These are phyloP conservation scores for Cryphonectria naterciae DNA, from an alignment of 2,329 filamentous ascomycete genomes.

Conservation along the genomic window DNA sequence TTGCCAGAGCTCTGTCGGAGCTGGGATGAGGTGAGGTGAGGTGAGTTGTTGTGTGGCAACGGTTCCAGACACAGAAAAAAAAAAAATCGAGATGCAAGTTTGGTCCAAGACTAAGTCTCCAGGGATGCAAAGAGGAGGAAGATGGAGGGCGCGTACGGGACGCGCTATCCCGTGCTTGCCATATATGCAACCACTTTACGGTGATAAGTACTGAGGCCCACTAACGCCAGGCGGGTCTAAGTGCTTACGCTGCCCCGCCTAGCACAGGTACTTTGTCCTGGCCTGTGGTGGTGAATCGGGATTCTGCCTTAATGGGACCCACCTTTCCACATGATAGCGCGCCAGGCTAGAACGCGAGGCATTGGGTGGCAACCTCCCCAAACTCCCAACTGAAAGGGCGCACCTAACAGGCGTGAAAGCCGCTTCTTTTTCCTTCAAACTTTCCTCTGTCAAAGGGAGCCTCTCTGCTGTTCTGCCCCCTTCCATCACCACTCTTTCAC, in stretches of 20 bases:
- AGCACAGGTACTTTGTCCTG: background rate
- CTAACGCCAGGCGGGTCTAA: background rate
- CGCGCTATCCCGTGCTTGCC: conserved; percentile 14
- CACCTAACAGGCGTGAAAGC: background rate
- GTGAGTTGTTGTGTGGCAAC: background rate
- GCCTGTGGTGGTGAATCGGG: background rate
- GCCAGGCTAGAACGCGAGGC: conserved; percentile 11
- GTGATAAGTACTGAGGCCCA: background rate
- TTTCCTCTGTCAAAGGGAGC: background rate
- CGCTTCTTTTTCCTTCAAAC: background rate
- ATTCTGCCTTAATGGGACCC: conserved; percentile 9
- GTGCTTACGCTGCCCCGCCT: background rate
- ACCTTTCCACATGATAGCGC: conserved; percentile 19
- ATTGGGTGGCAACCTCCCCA: conserved; percentile 17
- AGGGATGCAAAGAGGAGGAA: background rate
- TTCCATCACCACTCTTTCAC: background rate
- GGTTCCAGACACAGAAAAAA: background rate
- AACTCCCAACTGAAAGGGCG: conserved; percentile 6
- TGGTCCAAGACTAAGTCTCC: background rate
- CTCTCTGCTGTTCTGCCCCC: background rate
- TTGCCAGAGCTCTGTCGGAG: background rate
- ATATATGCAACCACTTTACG: conserved; percentile 16
- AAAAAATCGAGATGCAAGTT: background rate
- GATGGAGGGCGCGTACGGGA: conserved; percentile 1
- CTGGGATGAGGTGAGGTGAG: background rate